These are phyloP conservation scores for Trichocladium antarcticum DNA, from an alignment of 495 filamentous ascomycete genomes.

Conservation along the genomic window DNA sequence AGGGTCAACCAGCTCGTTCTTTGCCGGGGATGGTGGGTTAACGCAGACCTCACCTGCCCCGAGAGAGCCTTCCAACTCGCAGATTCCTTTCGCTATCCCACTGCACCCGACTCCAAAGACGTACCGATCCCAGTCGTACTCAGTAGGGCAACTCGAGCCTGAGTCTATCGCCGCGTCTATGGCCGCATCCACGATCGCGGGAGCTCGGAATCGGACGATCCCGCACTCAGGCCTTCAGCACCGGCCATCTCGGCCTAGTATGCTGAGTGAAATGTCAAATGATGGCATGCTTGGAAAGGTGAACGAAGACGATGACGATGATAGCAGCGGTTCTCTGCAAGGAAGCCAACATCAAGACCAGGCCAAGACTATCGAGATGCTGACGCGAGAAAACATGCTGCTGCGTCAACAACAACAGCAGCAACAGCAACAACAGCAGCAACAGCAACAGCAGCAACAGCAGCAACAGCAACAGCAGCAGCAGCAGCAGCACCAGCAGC, in stretches of 20 bases:
- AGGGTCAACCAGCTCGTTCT: slow-evolving; percentile 36
- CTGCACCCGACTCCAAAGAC: slow-evolving; percentile 85
- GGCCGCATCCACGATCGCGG: slow-evolving; percentile 33
- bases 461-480: slow-evolving; percentile 49
- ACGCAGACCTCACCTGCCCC: slow-evolving; percentile 34
- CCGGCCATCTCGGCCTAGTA: slow-evolving; percentile 73
- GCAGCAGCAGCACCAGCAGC: slow-evolving; percentile 18
- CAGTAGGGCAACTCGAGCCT: slow-evolving; percentile 79
- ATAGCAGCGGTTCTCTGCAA: slow-evolving; percentile 48
- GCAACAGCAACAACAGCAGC: slow-evolving; percentile 44
- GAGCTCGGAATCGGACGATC: slow-evolving; percentile 41
- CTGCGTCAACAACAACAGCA: slow-evolving; percentile 42
- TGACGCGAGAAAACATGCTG: slow-evolving; percentile 61
- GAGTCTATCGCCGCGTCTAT: slow-evolving; percentile 45
- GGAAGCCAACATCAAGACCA: slow-evolving; percentile 44
- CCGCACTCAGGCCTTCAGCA: slow-evolving; percentile 60
- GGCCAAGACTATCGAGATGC: slow-evolving; percentile 61
- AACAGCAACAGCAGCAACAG: too few species aligned
- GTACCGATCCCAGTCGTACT: slow-evolving; percentile 93
- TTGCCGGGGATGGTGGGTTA: slow-evolving; percentile 29
- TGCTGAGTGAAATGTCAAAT: slow-evolving; percentile 67
- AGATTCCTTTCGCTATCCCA: slow-evolving; percentile 83
- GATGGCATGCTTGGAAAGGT: slow-evolving; percentile 66
- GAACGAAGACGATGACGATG: slow-evolving; percentile 67
- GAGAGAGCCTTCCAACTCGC: slow-evolving; percentile 41